Conservation (phyloP, 1,139 yeast genomes). For the Scheffersomyces lignicola region DNA sequence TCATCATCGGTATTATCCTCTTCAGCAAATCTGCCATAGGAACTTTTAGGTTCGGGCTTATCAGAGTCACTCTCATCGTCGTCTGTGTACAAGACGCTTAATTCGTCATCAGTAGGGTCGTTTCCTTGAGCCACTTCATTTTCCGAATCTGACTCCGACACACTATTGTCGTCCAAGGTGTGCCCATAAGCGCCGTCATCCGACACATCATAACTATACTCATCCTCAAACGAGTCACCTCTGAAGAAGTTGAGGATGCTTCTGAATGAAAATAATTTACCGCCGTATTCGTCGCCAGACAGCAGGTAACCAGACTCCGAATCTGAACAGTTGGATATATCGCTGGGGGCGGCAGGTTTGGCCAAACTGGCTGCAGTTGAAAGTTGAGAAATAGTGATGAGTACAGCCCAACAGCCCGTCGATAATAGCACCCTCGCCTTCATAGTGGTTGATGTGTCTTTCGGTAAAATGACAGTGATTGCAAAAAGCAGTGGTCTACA, state of each 20-base stretch:
- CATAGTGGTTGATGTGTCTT: not conserved
- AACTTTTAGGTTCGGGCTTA: not conserved
- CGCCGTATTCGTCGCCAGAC: constrained; percentile 1
- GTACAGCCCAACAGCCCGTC: not conserved
- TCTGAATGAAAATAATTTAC: constrained; percentile 3
- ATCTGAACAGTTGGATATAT: not conserved
- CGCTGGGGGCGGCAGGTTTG: not conserved
- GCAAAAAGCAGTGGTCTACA: too few species aligned
- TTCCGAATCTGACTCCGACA: not conserved
- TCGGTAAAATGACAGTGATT: too few species aligned
- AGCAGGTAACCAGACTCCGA: not conserved
- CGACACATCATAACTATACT: constrained; percentile 1
- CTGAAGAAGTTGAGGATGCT: constrained; percentile 1
- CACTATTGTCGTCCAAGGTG: not conserved
- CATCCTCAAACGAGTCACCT: constrained; percentile 3
- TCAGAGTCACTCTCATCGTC: not conserved
- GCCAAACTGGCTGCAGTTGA: not conserved
- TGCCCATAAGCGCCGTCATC: constrained; percentile 3
- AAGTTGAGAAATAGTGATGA: not conserved
- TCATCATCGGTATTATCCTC: not conserved
- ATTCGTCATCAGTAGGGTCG: constrained; percentile 2
- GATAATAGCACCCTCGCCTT: not conserved
- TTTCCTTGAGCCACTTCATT: not conserved
- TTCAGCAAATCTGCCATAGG: not conserved
- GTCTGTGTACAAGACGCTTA: too few species aligned